Percentiles rank a stretch among this genome's conserved stretches.
Conservation (phyloP, 2,329 filamentous ascomycete genomes). For the Colletotrichum truncatum region DNA sequence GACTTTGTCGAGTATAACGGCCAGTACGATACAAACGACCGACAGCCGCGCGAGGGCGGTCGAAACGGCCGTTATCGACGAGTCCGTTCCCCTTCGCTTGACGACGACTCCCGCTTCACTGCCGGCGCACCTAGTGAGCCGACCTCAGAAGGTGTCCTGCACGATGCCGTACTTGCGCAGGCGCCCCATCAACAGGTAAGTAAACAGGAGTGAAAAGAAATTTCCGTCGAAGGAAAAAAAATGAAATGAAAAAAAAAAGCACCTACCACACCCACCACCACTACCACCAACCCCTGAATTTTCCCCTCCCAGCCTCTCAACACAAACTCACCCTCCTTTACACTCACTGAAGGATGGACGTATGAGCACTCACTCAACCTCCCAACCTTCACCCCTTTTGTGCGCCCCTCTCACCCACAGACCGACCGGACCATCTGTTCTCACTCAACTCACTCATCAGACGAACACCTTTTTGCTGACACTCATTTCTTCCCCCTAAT, state of each 20-base stretch:
- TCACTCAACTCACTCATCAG: background rate
- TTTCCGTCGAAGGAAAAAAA: background rate
- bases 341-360: slow-evolving; percentile 9
- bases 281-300: background rate
- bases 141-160: slow-evolving; percentile 13
- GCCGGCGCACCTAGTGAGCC: slow-evolving; percentile 9
- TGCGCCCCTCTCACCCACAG: too few species aligned
- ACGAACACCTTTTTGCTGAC: slow-evolving; percentile 5
- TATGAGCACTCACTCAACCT: background rate
- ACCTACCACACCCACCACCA: background rate
- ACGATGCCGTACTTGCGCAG: slow-evolving; percentile 29
- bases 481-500: background rate
- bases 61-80: slow-evolving; percentile 26
- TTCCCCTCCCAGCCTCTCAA: background rate
- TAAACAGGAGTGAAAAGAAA: background rate
- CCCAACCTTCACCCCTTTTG: background rate
- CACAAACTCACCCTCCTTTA: background rate
- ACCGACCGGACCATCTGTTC: too few species aligned
- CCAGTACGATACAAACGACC: slow-evolving; percentile 23
- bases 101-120: slow-evolving; percentile 29
- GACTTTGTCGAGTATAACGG: slow-evolving; percentile 26
- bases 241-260: background rate
- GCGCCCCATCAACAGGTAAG: slow-evolving; percentile 24
- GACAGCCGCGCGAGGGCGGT: slow-evolving; percentile 14
- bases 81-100: slow-evolving; percentile 24